Base-by-base conservation (phyloP, 2,329 filamentous ascomycete genomes). In the Trichoderma semiorbis region DNA sequence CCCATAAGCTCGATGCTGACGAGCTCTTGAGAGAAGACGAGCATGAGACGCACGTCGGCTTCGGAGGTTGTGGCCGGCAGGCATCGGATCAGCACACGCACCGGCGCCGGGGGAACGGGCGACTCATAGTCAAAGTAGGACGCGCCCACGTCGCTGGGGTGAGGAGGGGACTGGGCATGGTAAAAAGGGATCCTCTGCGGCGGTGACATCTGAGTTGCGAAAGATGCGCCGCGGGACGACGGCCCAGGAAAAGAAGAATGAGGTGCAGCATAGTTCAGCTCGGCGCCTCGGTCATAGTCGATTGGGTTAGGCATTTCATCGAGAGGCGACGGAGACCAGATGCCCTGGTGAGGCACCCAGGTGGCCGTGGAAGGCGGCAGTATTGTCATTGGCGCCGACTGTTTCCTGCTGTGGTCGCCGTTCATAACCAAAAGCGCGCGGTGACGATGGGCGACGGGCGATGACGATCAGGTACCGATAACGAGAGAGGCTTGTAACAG, bases 11-110 rank as follows among this genome's bases (percentile, higher is more conserved):
- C 84, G 21, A 87, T 82, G 58, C 84, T 82, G 47, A 84, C 77
- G 14, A 89, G 80, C 47, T 90, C 87, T 75, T 89, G 84, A 66
- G 86, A 88, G 80, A 87, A 90, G 55, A 89, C 82, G 39, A 88
- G 82, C 87, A 90, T 90, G 34, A 88, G 79, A 61, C 85, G 83
- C 66, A 91, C 76, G 28, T 84, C 83, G 65, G 89, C 85, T 65
- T 88, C 85, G 1, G 85, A 85, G 3, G 85, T 88, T 75, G 86
- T 85, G 64, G 82, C 74, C 2, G 88, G 88, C 14, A 91, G 82
- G 74, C 85, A 83, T 67, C 86, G 86, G 72, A 90, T 87, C 61
- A 88, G 77, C 43, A 89, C 81, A 26, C 74, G 84, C 77, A 75
- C 82, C 79, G 65, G 53, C 61, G 79, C 72, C 18, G 81, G 77